Conservation (phyloP, 495 filamentous ascomycete genomes). For the Haplographium delicatum region DNA sequence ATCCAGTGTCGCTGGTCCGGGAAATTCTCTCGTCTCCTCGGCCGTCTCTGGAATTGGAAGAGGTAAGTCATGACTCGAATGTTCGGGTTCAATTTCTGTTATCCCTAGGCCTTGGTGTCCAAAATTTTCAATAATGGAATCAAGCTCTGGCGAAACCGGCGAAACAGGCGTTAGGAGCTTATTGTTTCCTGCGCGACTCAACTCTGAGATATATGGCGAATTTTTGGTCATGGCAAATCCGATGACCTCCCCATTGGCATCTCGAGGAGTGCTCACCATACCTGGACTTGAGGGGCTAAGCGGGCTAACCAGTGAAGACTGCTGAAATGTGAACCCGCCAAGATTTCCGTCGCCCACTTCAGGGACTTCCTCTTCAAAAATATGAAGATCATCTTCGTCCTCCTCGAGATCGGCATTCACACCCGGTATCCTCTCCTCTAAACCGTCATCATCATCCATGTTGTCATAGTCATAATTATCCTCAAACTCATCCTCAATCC, state of each 20-base stretch:
- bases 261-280: constrained; percentile 46
- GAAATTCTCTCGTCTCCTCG: constrained; percentile 8
- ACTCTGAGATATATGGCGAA: constrained; percentile 15
- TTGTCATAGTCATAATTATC: constrained; percentile 63
- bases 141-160: neutral
- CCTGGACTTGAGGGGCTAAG: constrained; percentile 42
- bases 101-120: constrained; percentile 35
- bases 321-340: constrained; percentile 48
- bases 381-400: constrained; percentile 29
- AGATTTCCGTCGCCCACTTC: constrained; percentile 30
- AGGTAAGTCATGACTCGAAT: no score
- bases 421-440: constrained; percentile 73
- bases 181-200: no score
- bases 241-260: constrained; percentile 43
- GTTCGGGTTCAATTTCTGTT: constrained; percentile 17
- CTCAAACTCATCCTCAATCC: constrained; percentile 58
- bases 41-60: constrained; percentile 10
- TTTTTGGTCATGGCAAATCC: constrained; percentile 43
- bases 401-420: constrained; percentile 62
- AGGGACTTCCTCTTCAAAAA: constrained; percentile 28
- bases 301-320: constrained; percentile 42
- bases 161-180: constrained; percentile 2
- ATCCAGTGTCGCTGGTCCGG: constrained; percentile 30
- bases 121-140: constrained; percentile 16
- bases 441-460: constrained; percentile 63